Base-by-base conservation (phyloP, 2,329 filamentous ascomycete genomes). In the Berkeleyomyces basicola region DNA sequence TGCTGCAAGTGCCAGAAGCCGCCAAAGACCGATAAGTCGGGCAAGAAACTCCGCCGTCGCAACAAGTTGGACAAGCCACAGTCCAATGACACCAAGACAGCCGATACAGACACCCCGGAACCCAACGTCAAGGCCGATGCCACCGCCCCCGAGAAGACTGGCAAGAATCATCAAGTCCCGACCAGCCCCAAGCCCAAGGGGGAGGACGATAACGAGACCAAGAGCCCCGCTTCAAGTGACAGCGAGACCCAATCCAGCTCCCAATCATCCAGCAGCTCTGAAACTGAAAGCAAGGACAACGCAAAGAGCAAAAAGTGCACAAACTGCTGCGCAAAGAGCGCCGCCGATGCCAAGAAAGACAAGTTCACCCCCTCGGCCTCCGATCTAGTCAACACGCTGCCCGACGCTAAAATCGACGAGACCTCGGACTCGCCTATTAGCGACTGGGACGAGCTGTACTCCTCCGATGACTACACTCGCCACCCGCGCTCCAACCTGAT, bases 401-500 rank as follows among this genome's bases (percentile, higher is more conserved):
- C 16, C 23, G 53, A 59, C 2, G 49, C 46, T 33, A 39, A 55
- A 10, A 59, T 64, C 4, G 77, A 76, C 42, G 78, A 83, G 62
- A 82, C 80, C 0, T 83, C 80, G 0, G 82, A 83, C 53, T 82
- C 79, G 5, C 82, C 82, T 0, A 75, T 84, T 1, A 76, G 78
- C 43, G 81, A 84, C 65, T 83, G 78, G 75, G 81, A 84, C 66
- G 75, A 78, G 66, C 74, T 82, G 37, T 83, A 82, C 69, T 81
- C 78, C 64, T 78, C 76, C 59, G 81, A 84, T 66, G 81, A 84
- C 67, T 77, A 81, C 70, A 75, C 76, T 0, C 76, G 77, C 62
- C 79, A 79, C 69, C 79, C 77, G 3, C 74, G 76, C 14, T 7
- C 36, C 3, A 69, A 74, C 49, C 69, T 72, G 1, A 71, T 73